Evolutionary conservation across 75 land plant species (phyloP), one percentile per base, ranked within the genome.

Genomic region (Adiantum capillusveneris): DNA sequence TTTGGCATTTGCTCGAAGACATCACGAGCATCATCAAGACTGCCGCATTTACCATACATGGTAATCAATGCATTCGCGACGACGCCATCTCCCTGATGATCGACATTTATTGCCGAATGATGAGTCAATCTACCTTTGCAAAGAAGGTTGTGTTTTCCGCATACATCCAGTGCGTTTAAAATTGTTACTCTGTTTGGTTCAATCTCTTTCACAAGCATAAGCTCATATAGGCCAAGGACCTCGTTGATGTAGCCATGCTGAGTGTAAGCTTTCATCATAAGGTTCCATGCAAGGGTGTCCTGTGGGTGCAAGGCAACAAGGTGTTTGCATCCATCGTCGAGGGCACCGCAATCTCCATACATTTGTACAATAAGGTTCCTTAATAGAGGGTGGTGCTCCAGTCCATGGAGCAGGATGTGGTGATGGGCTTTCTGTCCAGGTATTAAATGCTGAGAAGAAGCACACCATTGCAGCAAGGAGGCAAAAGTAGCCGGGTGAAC

Each of bases 1-100:
- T 27, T 25, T 12, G 48, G 53, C 57, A 56, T 52, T 21, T 34
- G 14, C 41, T 39, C 18, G 45, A 68, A 68, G 0, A 61, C 21
- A 29, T 27, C 18, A 25, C n/a, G 6, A 0, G 71, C 57, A 18
- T 49, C 27, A 26, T 53, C 22, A 13, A 65, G 19, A 18, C 68
- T 58, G 18, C 68, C 67, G 20, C 27, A 58, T 41, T 71, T 57
- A 26, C 53, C 74, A 58, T 71, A 71, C 55, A 65, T 51, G 25
- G 65, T 60, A 3, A 71, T 34, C 24, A 71, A 21, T 1, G 65
- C 42, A 18, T 60, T 68, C 25, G n/a, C 36, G 1, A 66, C 7
- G 25, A 58, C 44, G 25, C 44, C 21, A 49, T 70, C 72, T 27
- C 13, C 22, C 16, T 53, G 25, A 22, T 62, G n/a, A 7, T 66